Conservation (phyloP, 306 rosid genomes). For the Quercus mongolica region DNA sequence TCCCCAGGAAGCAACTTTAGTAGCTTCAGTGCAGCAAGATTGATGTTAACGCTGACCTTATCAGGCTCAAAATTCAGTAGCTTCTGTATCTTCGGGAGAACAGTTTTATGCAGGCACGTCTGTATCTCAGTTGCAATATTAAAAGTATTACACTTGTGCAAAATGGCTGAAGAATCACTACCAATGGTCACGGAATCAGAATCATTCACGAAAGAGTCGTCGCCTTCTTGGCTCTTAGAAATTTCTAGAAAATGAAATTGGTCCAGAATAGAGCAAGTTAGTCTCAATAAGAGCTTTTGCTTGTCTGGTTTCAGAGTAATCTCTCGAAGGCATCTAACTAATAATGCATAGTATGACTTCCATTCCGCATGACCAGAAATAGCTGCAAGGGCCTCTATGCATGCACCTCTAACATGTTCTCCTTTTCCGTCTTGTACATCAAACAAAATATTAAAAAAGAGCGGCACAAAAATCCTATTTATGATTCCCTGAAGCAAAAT, state of each 20-base stretch:
- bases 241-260: conserved; percentile 67
- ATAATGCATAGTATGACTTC: conserved; percentile 72
- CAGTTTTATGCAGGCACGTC: conserved; percentile 52
- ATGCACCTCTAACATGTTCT: conserved; percentile 74
- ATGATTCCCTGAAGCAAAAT: conserved; percentile 50
- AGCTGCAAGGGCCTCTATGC: conserved; percentile 84
- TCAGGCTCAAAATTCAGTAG: conserved; percentile 72
- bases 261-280: conserved; percentile 79
- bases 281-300: conserved; percentile 61
- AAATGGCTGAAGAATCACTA: conserved; percentile 17
- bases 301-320: conserved; percentile 49
- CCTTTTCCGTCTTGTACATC: conserved; percentile 66
- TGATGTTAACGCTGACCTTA: conserved; percentile 66
- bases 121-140: conserved; percentile 50
- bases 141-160: conserved; percentile 19
- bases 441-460: conserved; percentile 74
- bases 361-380: conserved; percentile 78
- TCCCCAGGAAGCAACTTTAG: conserved; percentile 83
- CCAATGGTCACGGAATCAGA: conserved; percentile 31
- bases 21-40: conserved; percentile 78
- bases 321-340: conserved; percentile 73
- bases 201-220: conserved; percentile 25
- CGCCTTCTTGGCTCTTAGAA: conserved; percentile 19
- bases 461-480: conserved; percentile 70
- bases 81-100: conserved; percentile 82